Evolutionary conservation across 2,329 filamentous ascomycete genomes (phyloP).

Genomic region (Penicillium sp.): DNA sequence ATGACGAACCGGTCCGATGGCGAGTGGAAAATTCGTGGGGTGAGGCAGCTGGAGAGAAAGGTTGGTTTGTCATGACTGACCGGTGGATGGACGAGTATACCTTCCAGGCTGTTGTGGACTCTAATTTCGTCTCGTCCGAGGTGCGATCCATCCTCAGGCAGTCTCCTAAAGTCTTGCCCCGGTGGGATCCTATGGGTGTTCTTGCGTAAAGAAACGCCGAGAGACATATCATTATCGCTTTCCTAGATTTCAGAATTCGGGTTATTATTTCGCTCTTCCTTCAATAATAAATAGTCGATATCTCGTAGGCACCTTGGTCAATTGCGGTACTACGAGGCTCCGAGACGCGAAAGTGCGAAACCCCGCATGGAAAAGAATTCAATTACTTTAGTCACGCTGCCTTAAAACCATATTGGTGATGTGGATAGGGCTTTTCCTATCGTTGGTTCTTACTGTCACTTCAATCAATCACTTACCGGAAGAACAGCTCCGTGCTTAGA

Average conservation of each 20-base stretch:
- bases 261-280: neutral
- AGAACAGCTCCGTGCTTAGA: too few species aligned
- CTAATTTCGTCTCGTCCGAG: constrained; percentile 66
- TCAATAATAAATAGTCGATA: neutral
- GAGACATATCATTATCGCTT: neutral
- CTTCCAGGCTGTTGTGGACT: constrained; percentile 85
- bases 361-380: too few species aligned
- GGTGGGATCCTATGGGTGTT: constrained; percentile 82
- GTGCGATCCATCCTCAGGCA: constrained; percentile 72
- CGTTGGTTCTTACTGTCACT: too few species aligned
- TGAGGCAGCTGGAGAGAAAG: constrained; percentile 68
- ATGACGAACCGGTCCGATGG: constrained; percentile 74
- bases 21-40: constrained; percentile 89
- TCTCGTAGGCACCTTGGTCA: neutral
- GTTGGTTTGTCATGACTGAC: constrained; percentile 90
- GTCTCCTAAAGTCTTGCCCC: constrained; percentile 70
- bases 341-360: too few species aligned
- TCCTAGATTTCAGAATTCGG: neutral
- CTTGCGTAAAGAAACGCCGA: constrained; percentile 57
- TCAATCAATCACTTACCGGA: too few species aligned
- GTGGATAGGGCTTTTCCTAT: too few species aligned
- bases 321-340: too few species aligned
- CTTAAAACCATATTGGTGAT: too few species aligned
- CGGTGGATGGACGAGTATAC: constrained; percentile 79
- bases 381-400: too few species aligned